These are phyloP conservation scores for Ceratocystiopsis brevicomis DNA, from an alignment of 2,329 filamentous ascomycete genomes.

Conservation along the genomic window DNA sequence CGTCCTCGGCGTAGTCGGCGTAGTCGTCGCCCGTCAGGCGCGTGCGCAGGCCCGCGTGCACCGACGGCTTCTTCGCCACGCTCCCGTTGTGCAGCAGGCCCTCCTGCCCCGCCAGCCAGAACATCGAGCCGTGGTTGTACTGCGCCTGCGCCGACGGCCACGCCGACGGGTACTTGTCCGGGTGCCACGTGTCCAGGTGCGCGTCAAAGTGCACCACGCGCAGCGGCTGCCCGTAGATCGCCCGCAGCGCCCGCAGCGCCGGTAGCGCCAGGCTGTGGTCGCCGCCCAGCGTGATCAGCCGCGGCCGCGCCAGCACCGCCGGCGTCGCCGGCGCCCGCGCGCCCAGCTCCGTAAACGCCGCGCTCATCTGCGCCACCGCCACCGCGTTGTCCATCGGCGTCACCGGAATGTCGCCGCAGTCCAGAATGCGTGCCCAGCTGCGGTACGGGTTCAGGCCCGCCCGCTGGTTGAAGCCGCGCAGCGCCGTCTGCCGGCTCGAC, in stretches of 20 bases:
- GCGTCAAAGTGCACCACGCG: slow-evolving; percentile 58
- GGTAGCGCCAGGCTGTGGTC: slow-evolving; percentile 56
- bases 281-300: slow-evolving; percentile 51
- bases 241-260: slow-evolving; percentile 45
- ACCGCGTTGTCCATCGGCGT: slow-evolving; percentile 73
- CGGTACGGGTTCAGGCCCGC: slow-evolving; percentile 69
- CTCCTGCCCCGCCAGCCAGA: slow-evolving; percentile 71
- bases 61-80: slow-evolving; percentile 43
- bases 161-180: slow-evolving; percentile 56
- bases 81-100: slow-evolving; percentile 49
- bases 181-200: slow-evolving; percentile 76
- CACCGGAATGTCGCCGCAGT: slow-evolving; percentile 82
- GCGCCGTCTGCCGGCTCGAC: slow-evolving; percentile 60
- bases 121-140: slow-evolving; percentile 83
- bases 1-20: slow-evolving; percentile 53
- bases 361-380: slow-evolving; percentile 67
- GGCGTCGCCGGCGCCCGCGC: slow-evolving; percentile 18
- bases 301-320: slow-evolving; percentile 21
- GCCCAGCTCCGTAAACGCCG: slow-evolving; percentile 54
- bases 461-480: slow-evolving; percentile 66
- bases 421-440: slow-evolving; percentile 59
- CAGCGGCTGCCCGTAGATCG: slow-evolving; percentile 41
- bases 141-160: slow-evolving; percentile 53
- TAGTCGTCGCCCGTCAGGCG: slow-evolving; percentile 48
- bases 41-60: slow-evolving; percentile 70